These are phyloP conservation scores for Firmiana major DNA, from an alignment of 345 rosid genomes.

Conservation along the genomic window DNA sequence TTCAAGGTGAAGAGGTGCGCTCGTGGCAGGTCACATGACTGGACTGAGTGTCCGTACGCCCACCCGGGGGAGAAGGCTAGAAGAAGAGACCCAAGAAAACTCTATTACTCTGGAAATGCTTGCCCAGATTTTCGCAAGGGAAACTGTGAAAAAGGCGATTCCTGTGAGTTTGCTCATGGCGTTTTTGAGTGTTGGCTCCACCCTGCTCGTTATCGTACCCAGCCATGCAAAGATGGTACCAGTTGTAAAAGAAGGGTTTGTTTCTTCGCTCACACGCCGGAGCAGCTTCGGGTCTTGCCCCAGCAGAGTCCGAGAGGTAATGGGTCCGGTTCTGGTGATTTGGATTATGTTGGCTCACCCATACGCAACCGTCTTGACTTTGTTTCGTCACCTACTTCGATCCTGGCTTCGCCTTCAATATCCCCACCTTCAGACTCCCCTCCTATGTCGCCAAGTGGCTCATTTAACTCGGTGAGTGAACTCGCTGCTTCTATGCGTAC, in stretches of 20 bases:
- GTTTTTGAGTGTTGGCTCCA: conserved; percentile 97
- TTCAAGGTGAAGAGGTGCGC: conserved; percentile 57
- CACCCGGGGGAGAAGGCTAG: conserved; percentile 71
- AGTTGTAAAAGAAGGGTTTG: conserved; percentile 65
- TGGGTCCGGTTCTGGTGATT: conserved; percentile 25
- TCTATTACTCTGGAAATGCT: conserved; percentile 48
- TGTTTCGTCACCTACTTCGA: conserved; percentile 44
- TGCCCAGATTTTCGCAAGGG: conserved; percentile 74
- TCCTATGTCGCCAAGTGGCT: conserved; percentile 41
- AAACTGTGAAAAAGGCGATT: conserved; percentile 46
- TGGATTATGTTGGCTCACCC: conserved; percentile 33
- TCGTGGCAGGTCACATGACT: conserved; percentile 61
- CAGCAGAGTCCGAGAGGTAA: conserved; percentile 29
- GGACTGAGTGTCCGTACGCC: conserved; percentile 74
- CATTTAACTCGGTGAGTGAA: conserved; percentile 20
- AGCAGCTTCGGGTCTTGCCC: conserved; percentile 55
- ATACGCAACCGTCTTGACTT: conserved; percentile 29
- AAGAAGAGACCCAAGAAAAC: conserved; percentile 56
- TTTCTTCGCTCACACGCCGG: conserved; percentile 83
- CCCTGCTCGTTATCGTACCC: conserved; percentile 77
- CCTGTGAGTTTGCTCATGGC: conserved; percentile 59
- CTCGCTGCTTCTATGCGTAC: conserved; percentile 40
- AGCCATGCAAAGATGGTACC: conserved; percentile 76
- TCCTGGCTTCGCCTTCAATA: conserved; percentile 33
- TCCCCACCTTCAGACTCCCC: conserved; percentile 58